Evolutionary conservation across 2,329 filamentous ascomycete species (phyloP), one percentile per base, ranked within the genome.

Genomic region (Aspergillus sp.): DNA sequence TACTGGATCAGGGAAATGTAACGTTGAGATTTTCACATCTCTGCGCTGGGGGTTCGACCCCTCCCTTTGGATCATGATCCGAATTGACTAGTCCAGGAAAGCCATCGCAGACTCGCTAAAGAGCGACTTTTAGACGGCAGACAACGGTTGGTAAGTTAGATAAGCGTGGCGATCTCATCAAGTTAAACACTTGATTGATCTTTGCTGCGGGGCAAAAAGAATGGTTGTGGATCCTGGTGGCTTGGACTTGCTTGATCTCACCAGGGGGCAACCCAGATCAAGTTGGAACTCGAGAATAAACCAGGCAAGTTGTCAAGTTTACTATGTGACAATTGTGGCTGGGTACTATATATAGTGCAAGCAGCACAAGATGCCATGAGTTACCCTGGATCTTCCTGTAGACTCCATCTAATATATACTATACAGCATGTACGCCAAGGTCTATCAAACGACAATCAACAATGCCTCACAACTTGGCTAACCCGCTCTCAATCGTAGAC

Each of bases 401-500:
- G 25, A 7, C 25, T n/a, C 25, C 19, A 52, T 52, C 49, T 19
- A 53, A 53, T 31, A 51, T 56, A 31, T 8, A 62, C 22, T 45
- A 50, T n/a, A 38, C 30, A 48, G n/a, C 13, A 13, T 23, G 22
- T 17, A 55, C 1, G 4, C 34, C 34, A 11, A 41, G 34, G 15
- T 41, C 34, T 41, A 41, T 17, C 34, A 41, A 41, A 41, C 4
- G 15, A 41, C 34, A 17, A 41, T 5, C 9, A 13, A 13, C 15
- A 15, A 41, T 11, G 34, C 34, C 34, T 76, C 60, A 80, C 64
- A 81, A 55, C 65, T 81, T 82, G n/a, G 80, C 80, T 57, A 64
- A 72, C 7, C 80, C 81, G 43, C 57, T 72, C 62, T 80, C 78
- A 63, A 83, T 81, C 9, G 67, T 66, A 4, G 62, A 64, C 81